These are phyloP conservation scores for Linum trigynum DNA, from an alignment of 345 rosid genomes.

Conservation along the genomic window DNA sequence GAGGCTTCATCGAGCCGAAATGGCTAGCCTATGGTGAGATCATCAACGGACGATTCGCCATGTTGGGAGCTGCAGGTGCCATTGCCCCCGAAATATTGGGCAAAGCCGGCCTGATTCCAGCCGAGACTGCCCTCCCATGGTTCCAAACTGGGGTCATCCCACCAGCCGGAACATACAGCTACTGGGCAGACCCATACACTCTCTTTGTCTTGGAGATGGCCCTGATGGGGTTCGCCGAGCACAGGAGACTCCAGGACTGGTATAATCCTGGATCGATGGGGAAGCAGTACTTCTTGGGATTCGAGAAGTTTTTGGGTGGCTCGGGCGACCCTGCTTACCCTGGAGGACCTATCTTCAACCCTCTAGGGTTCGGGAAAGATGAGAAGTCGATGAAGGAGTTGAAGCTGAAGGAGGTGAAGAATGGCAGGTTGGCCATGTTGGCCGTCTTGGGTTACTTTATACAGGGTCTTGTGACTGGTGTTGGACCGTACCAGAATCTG, in stretches of 20 bases:
- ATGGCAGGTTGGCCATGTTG: constrained; percentile 85
- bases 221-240: constrained; percentile 94
- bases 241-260: constrained; percentile 95
- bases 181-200: constrained; percentile 95
- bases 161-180: constrained; percentile 84
- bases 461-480: constrained; percentile 80
- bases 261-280: constrained; percentile 83
- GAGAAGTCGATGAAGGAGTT: constrained; percentile 81
- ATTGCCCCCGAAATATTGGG: constrained; percentile 92
- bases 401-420: constrained; percentile 95
- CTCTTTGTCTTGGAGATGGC: constrained; percentile 88
- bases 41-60: constrained; percentile 75
- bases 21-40: constrained; percentile 96
- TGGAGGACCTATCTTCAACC: constrained; percentile 91
- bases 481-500: constrained; percentile 92
- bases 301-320: constrained; percentile 76
- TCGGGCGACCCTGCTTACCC: constrained; percentile 86
- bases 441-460: constrained; percentile 74
- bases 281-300: constrained; percentile 80
- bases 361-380: constrained; percentile 82
- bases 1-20: constrained; percentile 91
- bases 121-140: constrained; percentile 92
- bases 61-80: constrained; percentile 77
- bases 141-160: constrained; percentile 95
- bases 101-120: constrained; percentile 67